Evolutionary conservation across 2,329 filamentous ascomycete genomes (phyloP), one percentile per base, ranked within the genome.

Genomic region (Sarocladiaceae sp.): DNA sequence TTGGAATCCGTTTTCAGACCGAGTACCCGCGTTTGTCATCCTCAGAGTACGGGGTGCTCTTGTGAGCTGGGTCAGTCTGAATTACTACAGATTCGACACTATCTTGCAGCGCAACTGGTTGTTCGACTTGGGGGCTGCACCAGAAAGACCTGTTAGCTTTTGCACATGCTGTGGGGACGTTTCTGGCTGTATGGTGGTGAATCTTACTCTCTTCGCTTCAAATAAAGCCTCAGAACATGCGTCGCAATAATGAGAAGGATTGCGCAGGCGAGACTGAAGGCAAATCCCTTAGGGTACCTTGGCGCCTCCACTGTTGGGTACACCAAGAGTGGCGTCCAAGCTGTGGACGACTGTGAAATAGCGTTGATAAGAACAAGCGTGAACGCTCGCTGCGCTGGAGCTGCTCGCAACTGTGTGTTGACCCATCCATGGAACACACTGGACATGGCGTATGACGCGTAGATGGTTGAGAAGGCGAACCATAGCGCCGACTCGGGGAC

Each of bases 371-470:
- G 53, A 3, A 78, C 67, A 5, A 78, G 54, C 0, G 66, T 69
- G 41, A 78, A 66, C 0, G 72, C 63, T 5, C 76, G 58, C 47
- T 77, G 67, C 1, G 65, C 67, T 0, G 67, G 66, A 1, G 67
- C 67, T 15, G 66, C 61, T 18, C 66, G 64, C 2, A 78, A 56
- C 26, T 68, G 62, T 10, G 63, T 70, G 47, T 79, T 79, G 3
- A 75, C 67, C 72, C 74, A 78, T 3, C 74, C 74, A 44, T 78
- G 71, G 6, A 80, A 58, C 3, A 77, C 70, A 39, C 70, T 74
- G 0, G 74, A 76, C 59, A 78, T 68, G 1, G 74, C 67, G 4
- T 69, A 65, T 0, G 73, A 62, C 0, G 66, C 66, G 51, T 73
- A 77, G 0, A 65, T 71, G 0, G 69, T 74, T 20, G 58, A 55